Base-by-base conservation (phyloP, 345 rosid species). In the Ceriops tagal region DNA sequence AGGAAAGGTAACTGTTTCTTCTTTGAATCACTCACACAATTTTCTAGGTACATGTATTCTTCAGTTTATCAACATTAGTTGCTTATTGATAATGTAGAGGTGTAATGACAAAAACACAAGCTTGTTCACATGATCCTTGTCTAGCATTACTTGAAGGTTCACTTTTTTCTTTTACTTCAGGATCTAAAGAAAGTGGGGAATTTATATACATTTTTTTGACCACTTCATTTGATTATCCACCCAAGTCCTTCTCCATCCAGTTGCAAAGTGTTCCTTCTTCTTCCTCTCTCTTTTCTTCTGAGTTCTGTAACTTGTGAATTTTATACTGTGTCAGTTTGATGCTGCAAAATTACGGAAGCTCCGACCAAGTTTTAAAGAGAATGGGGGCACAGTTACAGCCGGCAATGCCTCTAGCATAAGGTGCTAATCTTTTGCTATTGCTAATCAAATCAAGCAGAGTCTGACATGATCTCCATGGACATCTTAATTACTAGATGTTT, bases 391-490 rank as follows among this genome's bases (percentile, higher is more conserved):
- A 32, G 96, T 96, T 63, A 96, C 99, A 20, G 96, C 98, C 20
- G 96, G 99, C 76, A 96, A 96, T 76, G 99, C 99, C 51, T 96
- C 99, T 71, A 92, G 98, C 77, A 90, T 92, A 83, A 96, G 97
- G 99, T 95, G 24, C 70, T 53, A 24, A 24, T 67, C 56, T 18
- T 18, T 65, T 24, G 5, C 26, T 57, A 55, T 0, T 2, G 28
- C 11, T 34, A 31, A 32, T 43, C 8, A 4, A 52, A 27, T 49
- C 10, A 15, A 27, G 0, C 8, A 37, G 8, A 5, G 31, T 47
- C 43, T 47, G 4, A 10, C 37, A 39, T 16, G 8, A 22, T 30
- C 57, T 30, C 51, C 47, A 3, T 58, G 26, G 8, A 28, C 21
- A 30, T 30, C 26, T 16, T 46, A 28, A 60, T 30, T 47, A 1